Evolutionary conservation across 2,329 filamentous ascomycete genomes (phyloP).

Genomic region (Scedosporium boydii): DNA sequence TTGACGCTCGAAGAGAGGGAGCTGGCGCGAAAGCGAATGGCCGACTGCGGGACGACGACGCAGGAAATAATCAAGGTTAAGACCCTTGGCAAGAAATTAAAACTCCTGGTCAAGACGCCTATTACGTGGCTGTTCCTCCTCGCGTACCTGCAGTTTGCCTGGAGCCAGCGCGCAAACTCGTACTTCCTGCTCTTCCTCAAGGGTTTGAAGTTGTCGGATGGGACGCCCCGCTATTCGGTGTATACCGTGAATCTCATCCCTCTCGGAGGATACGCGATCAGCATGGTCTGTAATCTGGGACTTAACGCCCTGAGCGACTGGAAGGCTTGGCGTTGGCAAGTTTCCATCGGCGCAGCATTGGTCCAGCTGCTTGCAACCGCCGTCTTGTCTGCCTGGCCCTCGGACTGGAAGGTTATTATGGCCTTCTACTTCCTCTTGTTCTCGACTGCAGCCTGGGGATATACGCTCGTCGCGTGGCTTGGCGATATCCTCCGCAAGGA

Average conservation of each 20-base stretch:
- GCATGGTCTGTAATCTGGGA: slow-evolving; percentile 40
- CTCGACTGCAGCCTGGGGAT: slow-evolving; percentile 23
- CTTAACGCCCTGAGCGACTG: slow-evolving; percentile 42
- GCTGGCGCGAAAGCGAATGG: slow-evolving; percentile 20
- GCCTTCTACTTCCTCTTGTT: slow-evolving; percentile 26
- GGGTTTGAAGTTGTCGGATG: slow-evolving; percentile 7
- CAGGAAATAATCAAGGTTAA: slow-evolving; percentile 20
- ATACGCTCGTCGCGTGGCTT: slow-evolving; percentile 33
- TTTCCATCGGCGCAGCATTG: slow-evolving; percentile 38
- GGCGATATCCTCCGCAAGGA: slow-evolving; percentile 35
- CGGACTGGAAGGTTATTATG: slow-evolving; percentile 24
- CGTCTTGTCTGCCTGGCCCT: slow-evolving; percentile 24
- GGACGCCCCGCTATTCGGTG: slow-evolving; percentile 18
- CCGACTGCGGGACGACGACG: slow-evolving; percentile 18
- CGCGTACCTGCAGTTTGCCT: slow-evolving; percentile 21
- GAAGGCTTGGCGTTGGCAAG: slow-evolving; percentile 37
- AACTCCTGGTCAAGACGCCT: slow-evolving; percentile 17
- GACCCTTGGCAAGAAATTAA: slow-evolving; percentile 13
- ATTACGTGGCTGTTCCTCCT: slow-evolving; percentile 23
- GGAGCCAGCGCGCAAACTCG: slow-evolving; percentile 24
- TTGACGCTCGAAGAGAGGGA: slow-evolving; percentile 17
- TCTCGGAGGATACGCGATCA: slow-evolving; percentile 26
- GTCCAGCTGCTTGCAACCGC: slow-evolving; percentile 22
- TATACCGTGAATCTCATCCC: slow-evolving; percentile 43
- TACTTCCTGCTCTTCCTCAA: slow-evolving; percentile 26